Evolutionary conservation across 2,329 filamentous ascomycete genomes (phyloP).

Genomic region (Aspergillus brasiliensis): DNA sequence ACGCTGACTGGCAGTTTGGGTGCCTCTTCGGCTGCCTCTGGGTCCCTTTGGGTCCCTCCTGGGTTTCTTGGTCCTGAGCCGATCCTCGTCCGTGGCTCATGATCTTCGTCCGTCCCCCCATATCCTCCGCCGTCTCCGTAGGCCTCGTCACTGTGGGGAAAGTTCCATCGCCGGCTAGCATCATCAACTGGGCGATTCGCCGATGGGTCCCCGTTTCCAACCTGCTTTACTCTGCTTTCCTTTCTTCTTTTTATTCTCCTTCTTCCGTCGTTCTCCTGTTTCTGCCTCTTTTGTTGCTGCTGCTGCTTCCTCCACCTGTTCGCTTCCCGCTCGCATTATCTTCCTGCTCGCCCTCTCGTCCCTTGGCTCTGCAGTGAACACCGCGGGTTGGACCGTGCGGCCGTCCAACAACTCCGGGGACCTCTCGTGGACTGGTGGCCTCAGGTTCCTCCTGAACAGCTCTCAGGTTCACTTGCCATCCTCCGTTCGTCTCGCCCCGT

Average conservation of each 20-base stretch:
- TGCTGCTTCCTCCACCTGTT: constrained; percentile 4
- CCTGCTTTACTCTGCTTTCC: constrained; percentile 7
- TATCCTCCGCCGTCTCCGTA: constrained; percentile 26
- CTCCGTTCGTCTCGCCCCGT: constrained; percentile 26
- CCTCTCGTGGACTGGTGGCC: constrained; percentile 22
- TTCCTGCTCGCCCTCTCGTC: constrained; percentile 15
- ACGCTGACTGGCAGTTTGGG: not conserved
- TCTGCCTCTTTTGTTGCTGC: constrained; percentile 5
- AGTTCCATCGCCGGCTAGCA: constrained; percentile 13
- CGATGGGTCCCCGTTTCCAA: constrained; percentile 18
- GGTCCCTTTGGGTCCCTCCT: not conserved
- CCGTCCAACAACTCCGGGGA: constrained; percentile 35
- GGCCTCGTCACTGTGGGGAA: constrained; percentile 28
- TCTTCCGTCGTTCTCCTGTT: not conserved
- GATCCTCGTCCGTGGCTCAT: constrained; percentile 18
- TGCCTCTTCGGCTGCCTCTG: not conserved
- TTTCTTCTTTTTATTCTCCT: constrained; percentile 11
- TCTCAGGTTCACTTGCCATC: constrained; percentile 22
- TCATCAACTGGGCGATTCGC: constrained; percentile 9
- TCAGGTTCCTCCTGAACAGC: constrained; percentile 28
- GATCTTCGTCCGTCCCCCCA: constrained; percentile 21
- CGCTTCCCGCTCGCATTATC: constrained; percentile 13
- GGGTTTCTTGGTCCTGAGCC: constrained; percentile 5
- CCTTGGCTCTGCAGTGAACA: constrained; percentile 17
- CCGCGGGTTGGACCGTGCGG: constrained; percentile 24